Evolutionary conservation across 352 stramenopile genomes (phyloP).

Genomic region (Phytophthora capsici): DNA sequence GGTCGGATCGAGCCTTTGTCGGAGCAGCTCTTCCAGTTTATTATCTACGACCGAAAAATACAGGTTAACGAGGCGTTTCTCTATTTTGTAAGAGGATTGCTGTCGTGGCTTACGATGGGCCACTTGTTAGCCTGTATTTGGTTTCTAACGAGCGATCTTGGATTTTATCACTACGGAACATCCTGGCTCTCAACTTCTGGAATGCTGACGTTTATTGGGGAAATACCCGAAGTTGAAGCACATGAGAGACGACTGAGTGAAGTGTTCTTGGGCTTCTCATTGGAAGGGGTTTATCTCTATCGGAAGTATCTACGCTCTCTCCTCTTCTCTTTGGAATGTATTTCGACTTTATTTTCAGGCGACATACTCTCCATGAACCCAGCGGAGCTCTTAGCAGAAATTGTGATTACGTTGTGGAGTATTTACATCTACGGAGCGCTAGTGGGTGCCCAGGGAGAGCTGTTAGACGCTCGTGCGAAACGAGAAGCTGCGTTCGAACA

Average conservation of each 20-base stretch:
- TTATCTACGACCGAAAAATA: slow-evolving; percentile 63
- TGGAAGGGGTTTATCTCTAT: slow-evolving; percentile 36
- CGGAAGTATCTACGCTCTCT: slow-evolving; percentile 75
- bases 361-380: slow-evolving; percentile 78
- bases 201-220: slow-evolving; percentile 46
- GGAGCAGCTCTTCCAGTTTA: slow-evolving; percentile 64
- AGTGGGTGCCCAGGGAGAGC: slow-evolving; percentile 60
- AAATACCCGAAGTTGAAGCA: slow-evolving; percentile 6
- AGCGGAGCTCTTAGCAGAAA: slow-evolving; percentile 61
- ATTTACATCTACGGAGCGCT: slow-evolving; percentile 81
- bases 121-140: slow-evolving; percentile 72
- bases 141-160: slow-evolving; percentile 54
- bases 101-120: slow-evolving; percentile 61
- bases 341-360: slow-evolving; percentile 75
- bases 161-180: slow-evolving; percentile 38
- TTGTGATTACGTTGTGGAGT: slow-evolving; percentile 59
- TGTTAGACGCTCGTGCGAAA: slow-evolving; percentile 53
- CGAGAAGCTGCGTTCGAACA: slow-evolving; percentile 70
- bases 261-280: background rate
- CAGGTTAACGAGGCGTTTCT: slow-evolving; percentile 48
- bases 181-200: slow-evolving; percentile 70
- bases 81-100: slow-evolving; percentile 54
- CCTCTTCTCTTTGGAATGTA: slow-evolving; percentile 67
- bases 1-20: slow-evolving; percentile 46
- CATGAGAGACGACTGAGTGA: slow-evolving; percentile 23